A percentile compares a stretch with the other conserved stretches of the same genome.
These are phyloP conservation scores for Aspergillus ochraceoroseus DNA, from an alignment of 2,329 filamentous ascomycete genomes.

Conservation along the genomic window DNA sequence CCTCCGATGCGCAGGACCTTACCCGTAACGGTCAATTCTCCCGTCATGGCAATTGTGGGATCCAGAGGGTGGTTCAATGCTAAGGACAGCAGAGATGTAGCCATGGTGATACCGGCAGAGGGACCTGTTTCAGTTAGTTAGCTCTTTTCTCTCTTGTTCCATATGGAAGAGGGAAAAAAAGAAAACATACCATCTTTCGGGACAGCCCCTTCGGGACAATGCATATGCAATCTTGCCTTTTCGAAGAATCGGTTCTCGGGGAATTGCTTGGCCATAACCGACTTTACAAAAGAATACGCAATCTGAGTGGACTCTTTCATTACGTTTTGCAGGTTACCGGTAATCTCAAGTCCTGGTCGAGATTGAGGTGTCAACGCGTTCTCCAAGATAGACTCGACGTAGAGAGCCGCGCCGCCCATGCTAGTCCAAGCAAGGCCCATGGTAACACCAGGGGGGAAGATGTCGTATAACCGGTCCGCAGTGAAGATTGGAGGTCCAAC, in stretches of 20 bases:
- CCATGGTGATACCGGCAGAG: constrained; percentile 95
- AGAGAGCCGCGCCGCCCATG: constrained; percentile 92
- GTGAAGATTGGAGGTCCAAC: constrained; percentile 95
- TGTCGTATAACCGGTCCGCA: constrained; percentile 89
- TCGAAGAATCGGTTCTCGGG: constrained; percentile 93
- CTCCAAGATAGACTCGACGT: constrained; percentile 94
- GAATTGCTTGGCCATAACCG: constrained; percentile 76
- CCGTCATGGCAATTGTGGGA: constrained; percentile 93
- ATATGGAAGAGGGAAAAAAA: not conserved
- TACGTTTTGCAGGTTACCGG: constrained; percentile 88
- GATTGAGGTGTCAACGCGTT: constrained; percentile 69
- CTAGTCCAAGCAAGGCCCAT: constrained; percentile 99
- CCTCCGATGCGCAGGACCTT: constrained; percentile 95
- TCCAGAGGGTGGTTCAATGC: constrained; percentile 73
- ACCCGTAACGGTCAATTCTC: constrained; percentile 91
- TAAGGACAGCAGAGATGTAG: constrained; percentile 82
- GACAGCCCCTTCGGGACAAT: constrained; percentile 93
- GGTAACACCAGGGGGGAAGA: constrained; percentile 85
- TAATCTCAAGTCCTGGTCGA: constrained; percentile 77
- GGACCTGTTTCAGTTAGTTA: constrained; percentile 49
- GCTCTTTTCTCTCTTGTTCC: constrained; percentile 12
- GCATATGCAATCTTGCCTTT: constrained; percentile 88
- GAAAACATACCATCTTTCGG: constrained; percentile 69
- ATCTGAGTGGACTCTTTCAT: constrained; percentile 98
- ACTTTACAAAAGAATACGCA: constrained; percentile 93